Base-by-base conservation (phyloP, 257 asterid species). In the Solanum gandarillasii region DNA sequence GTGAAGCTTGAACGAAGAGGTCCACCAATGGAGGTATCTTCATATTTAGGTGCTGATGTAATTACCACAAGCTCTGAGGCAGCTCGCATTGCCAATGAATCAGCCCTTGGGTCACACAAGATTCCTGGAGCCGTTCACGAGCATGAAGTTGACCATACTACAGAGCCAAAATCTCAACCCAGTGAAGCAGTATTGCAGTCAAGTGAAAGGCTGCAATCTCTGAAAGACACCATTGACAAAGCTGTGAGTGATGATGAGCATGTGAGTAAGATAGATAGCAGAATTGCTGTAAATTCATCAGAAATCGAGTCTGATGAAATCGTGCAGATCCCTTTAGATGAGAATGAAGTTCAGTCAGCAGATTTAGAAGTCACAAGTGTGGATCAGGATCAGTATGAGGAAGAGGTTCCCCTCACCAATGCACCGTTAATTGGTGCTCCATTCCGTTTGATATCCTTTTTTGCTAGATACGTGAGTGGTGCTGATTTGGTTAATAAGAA, bases 341-440 rank as follows among this genome's bases (percentile, higher is more conserved):
- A 92, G 89, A 91, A 75, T 83, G 95, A 93, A 86, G 87, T 84
- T 46, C 88, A 34, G 87, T 91, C 86, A 32, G 87, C 85, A 23
- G 87, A 87, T 70, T 41, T 78, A 55, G 90, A 89, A 89, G 89
- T 68, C 62, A 87, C 87, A 62, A 85, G 87, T 55, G 85, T 74
- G 87, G 94, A 87, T 70, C 93, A 90, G 85, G 84, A 87, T 70
- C 93, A 90, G 85, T 83, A 86, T 34, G 94, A 27, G 34, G 87
- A 83, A 27, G 88, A 79, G 46, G 93, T 95, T 31, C 89, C 94
- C 7, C 92, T 97, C 87, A 78, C 92, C 14, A 97, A 97, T 78
- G 94, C 98, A 88, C 99, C 98, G 2, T 83, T 97, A 90, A 92
- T 95, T 43, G 99, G 99, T 75, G 99, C 99, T 87, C 99, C 99